phyloP scores from a whole-genome alignment of 2,329 filamentous ascomycete genomes.

The Phialophora chinensis region DNA sequence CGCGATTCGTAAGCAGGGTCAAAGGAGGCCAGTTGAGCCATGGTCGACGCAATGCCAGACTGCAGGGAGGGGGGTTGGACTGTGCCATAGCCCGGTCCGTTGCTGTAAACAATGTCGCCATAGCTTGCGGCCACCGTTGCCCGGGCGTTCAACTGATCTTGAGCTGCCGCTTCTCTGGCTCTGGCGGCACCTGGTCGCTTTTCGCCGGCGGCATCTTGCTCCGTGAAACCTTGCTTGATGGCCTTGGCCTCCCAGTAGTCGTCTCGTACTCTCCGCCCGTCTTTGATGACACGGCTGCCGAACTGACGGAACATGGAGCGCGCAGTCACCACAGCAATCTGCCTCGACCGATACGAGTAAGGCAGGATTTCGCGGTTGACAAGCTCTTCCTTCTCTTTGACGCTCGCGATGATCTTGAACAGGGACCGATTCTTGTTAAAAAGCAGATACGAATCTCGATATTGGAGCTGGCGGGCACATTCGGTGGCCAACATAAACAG shows the following conservation, averaged over 20 bases:
- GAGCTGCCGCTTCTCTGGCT: conserved; percentile 77
- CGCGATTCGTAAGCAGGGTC: conserved; percentile 83
- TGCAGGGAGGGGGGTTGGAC: conserved; percentile 73
- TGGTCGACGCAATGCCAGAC: conserved; percentile 71
- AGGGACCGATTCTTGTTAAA: conserved; percentile 99
- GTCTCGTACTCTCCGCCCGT: conserved; percentile 88
- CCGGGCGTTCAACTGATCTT: conserved; percentile 56
- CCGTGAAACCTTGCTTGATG: conserved; percentile 95
- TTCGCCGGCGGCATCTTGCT: conserved; percentile 93
- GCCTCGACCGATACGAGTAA: conserved; percentile 96
- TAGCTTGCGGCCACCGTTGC: conserved; percentile 67
- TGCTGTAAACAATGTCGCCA: conserved; percentile 87
- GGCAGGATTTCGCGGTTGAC: conserved; percentile 94
- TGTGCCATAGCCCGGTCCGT: conserved; percentile 68
- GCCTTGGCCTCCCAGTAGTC: conserved; percentile 99
- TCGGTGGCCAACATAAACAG: conserved; percentile 99
- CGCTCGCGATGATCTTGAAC: conserved; percentile 96
- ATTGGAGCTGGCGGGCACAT: conserved; percentile 89
- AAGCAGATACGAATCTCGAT: conserved; percentile 94
- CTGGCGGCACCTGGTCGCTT: conserved; percentile 93
- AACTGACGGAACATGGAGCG: conserved; percentile 99
- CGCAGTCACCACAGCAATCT: conserved; percentile 97
- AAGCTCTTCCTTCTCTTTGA: conserved; percentile 93
- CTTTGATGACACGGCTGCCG: conserved; percentile 88
- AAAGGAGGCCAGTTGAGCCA: conserved; percentile 81